Percentiles rank a stretch among this genome's conserved stretches.
Conservation (phyloP, 371 early-diverging fungal genomes). For the Sporodiniella umbellata region DNA sequence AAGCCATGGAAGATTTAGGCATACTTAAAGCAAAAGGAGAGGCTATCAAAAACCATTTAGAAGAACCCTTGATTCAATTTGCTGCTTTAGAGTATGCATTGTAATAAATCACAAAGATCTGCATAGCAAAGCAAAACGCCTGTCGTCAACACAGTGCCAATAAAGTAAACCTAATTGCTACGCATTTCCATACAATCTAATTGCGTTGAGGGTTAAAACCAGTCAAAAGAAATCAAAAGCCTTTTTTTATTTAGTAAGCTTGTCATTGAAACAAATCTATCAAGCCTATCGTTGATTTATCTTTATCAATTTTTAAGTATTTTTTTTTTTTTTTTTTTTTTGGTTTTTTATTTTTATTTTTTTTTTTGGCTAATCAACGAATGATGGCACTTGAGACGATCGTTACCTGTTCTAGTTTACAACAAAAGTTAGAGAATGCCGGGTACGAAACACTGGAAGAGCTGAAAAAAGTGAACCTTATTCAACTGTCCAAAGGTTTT, state of each 20-base stretch:
- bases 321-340: not conserved
- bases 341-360: not conserved
- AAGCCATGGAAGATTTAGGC: slow-evolving; percentile 54
- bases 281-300: no score
- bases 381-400: slow-evolving; percentile 4
- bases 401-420: slow-evolving; percentile 7
- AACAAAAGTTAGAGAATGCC: slow-evolving; percentile 16
- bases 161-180: not conserved
- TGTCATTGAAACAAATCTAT: no score
- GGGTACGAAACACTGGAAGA: slow-evolving; percentile 29
- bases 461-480: slow-evolving; percentile 11
- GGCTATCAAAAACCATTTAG: slow-evolving; percentile 55
- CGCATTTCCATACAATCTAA: no score
- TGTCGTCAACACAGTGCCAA: not conserved
- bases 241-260: no score
- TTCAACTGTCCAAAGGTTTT: slow-evolving; percentile 23
- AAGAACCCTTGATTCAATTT: slow-evolving; percentile 54
- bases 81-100: slow-evolving; percentile 25
- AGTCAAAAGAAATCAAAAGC: no score
- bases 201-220: no score
- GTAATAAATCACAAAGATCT: no score
- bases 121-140: not conserved
- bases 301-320: not conserved
- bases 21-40: slow-evolving; percentile 69
- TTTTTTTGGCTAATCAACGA: not conserved